Evolutionary conservation across 257 asterid genomes (phyloP).

Genomic region (Nemophila menziesii): DNA sequence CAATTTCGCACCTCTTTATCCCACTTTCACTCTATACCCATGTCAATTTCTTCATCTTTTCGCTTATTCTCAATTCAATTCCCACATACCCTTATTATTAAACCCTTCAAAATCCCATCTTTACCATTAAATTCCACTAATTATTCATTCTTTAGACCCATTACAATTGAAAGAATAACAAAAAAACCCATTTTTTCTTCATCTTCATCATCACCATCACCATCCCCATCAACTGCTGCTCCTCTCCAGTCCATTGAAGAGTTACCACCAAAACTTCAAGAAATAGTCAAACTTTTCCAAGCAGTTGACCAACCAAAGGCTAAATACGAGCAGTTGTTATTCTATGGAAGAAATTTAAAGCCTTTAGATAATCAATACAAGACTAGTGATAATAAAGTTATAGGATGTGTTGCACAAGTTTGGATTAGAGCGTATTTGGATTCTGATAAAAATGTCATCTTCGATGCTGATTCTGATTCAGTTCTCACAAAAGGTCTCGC

Average conservation of each 20-base stretch:
- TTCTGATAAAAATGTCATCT: slow-evolving; percentile 42
- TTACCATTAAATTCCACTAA: slow-evolving; percentile 18
- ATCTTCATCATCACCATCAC: slow-evolving; percentile 23
- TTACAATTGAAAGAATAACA: slow-evolving; percentile 36
- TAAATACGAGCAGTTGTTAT: slow-evolving; percentile 58
- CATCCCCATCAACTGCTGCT: slow-evolving; percentile 25
- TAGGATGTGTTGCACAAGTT: slow-evolving; percentile 80
- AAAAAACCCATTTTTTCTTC: slow-evolving; percentile 23
- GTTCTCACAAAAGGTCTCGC: slow-evolving; percentile 74
- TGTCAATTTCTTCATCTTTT: slow-evolving; percentile 37
- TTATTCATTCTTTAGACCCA: slow-evolving; percentile 21
- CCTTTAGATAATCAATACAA: slow-evolving; percentile 44
- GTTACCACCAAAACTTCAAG: slow-evolving; percentile 71
- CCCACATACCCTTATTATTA: slow-evolving; percentile 18
- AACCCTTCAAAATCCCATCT: slow-evolving; percentile 21
- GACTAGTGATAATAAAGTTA: slow-evolving; percentile 52
- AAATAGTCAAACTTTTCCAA: slow-evolving; percentile 52
- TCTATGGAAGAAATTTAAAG: slow-evolving; percentile 52
- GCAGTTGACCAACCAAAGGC: slow-evolving; percentile 59
- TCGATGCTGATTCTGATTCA: slow-evolving; percentile 89
- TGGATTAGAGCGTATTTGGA: slow-evolving; percentile 70
- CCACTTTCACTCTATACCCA: slow-evolving; percentile 17
- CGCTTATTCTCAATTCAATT: slow-evolving; percentile 22
- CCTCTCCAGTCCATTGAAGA: slow-evolving; percentile 55
- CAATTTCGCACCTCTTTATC: background rate